Evolutionary conservation across 78 protist species (phyloP), one percentile per base, ranked within the genome.

Genomic region (Ministeria vibrans): DNA sequence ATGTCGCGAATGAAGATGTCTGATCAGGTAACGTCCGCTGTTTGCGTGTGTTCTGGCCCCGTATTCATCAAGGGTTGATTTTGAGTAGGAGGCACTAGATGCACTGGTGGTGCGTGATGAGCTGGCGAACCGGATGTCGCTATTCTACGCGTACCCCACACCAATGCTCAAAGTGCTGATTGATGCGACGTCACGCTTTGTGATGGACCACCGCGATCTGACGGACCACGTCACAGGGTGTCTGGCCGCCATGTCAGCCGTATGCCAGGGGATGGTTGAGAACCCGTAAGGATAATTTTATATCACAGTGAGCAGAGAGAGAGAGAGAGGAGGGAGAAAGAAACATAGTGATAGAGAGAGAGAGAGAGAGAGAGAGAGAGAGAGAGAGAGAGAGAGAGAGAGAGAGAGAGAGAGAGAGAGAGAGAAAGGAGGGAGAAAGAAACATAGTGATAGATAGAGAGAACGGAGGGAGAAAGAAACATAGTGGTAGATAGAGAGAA

Each of bases 111-210:
- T 90, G 75, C 78, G 89, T 34, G 91, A 91, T 55, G 92, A 91
- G 76, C 83, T 82, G 55, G 90, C 91, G 53, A 86, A 88, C 77
- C 71, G 86, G 55, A 91, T 91, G 94, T 86, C 91, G 36, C 77
- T 91, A 49, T 88, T 88, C 83, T 91, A 86, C 66, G 94, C 94
- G 39, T 81, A 81, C 53, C 94, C 94, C 73, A 86, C 94, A 27
- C 94, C 94, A 77, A 91, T 91, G 92, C 86, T 91, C 86, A 84
- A 82, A 25, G 81, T 66, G 38, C 75, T 91, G 13, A 32, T 49
- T 59, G 87, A 87, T 46, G 88, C 91, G 42, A 88, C 90, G 7
- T 84, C 46, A 30, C 83, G 83, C 70, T 89, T 89, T 84, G 83
- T 89, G 30, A 36, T 41, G 0, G 75, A 88, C 66, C 53, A 82